Evolutionary conservation across 352 stramenopile genomes (phyloP).

Genomic region (Thraustochytrium sp.): DNA sequence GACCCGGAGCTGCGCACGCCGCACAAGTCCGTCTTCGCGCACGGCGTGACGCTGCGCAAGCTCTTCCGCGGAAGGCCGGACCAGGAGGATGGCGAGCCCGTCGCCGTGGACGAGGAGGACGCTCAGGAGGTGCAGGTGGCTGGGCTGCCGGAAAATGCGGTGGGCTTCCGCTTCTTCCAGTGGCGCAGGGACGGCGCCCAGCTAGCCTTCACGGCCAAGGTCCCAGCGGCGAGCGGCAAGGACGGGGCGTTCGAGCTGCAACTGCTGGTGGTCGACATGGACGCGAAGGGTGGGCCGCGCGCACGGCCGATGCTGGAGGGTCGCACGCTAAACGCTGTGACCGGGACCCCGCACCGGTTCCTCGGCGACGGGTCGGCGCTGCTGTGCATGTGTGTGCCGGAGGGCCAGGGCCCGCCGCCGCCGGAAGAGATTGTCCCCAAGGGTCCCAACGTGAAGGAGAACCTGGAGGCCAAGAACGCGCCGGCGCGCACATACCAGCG

Average conservation of each 20-base stretch:
- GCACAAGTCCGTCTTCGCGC: neutral
- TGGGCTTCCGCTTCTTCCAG: slow-evolving; percentile 19
- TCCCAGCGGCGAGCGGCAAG: too few species aligned
- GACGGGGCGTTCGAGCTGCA: neutral
- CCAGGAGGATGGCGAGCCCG: neutral
- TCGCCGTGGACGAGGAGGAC: neutral
- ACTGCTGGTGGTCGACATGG: neutral
- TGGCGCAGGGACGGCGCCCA: neutral
- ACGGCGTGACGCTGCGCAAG: neutral
- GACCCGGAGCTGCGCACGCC: slow-evolving; percentile 3
- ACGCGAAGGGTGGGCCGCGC: neutral
- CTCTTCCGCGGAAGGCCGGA: neutral
- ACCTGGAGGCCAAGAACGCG: neutral
- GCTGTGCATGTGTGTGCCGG: neutral
- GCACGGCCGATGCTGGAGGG: neutral
- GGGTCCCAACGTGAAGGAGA: slow-evolving; percentile 31
- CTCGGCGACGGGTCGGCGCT: neutral
- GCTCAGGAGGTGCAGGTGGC: neutral
- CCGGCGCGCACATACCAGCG: slow-evolving; percentile 28
- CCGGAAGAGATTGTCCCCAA: neutral
- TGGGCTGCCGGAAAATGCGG: neutral
- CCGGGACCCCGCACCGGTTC: neutral
- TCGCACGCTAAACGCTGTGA: slow-evolving; percentile 5
- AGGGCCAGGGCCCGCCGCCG: slow-evolving; percentile 4
- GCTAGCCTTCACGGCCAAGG: neutral